Percentiles rank a stretch among this genome's conserved stretches.
Evolutionary conservation across 2,329 filamentous ascomycete genomes (phyloP).

Genomic region (Botrytis byssoidea): DNA sequence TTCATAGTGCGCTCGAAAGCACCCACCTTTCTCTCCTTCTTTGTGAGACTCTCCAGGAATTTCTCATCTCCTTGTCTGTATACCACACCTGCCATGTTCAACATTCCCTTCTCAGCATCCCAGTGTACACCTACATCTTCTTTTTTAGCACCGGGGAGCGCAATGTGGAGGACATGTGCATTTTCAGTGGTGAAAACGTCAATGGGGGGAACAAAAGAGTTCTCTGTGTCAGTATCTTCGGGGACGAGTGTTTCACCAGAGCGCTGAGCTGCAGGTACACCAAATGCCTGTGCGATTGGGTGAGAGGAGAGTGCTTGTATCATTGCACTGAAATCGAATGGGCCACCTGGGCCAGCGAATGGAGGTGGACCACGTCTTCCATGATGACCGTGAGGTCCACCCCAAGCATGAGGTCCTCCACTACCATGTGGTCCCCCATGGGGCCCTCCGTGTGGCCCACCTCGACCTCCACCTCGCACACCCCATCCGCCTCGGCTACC

Average conservation of each 20-base stretch:
- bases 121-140: constrained; percentile 75
- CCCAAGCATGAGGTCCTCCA: constrained; percentile 23
- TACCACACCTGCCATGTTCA: constrained; percentile 70
- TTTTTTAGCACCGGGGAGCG: constrained; percentile 76
- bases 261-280: constrained; percentile 24
- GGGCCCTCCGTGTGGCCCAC: constrained; percentile 22
- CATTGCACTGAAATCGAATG: constrained; percentile 36
- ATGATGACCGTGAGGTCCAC: constrained; percentile 25
- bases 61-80: constrained; percentile 69
- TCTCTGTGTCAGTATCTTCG: constrained; percentile 34
- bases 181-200: constrained; percentile 71
- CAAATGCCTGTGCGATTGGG: constrained; percentile 35
- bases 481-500: constrained; percentile 25
- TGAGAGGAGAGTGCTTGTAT: constrained; percentile 32
- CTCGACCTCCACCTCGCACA: constrained; percentile 18
- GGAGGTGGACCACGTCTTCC: constrained; percentile 29
- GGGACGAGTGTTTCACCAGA: constrained; percentile 30
- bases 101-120: constrained; percentile 63
- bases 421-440: constrained; percentile 21
- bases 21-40: constrained; percentile 67
- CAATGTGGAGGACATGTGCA: constrained; percentile 67
- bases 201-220: constrained; percentile 61
- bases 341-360: constrained; percentile 27
- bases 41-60: constrained; percentile 60
- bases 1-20: constrained; percentile 70